Base-by-base conservation (phyloP, 768 basidiomycete genomes). In the Strobilomyces dryophilus region DNA sequence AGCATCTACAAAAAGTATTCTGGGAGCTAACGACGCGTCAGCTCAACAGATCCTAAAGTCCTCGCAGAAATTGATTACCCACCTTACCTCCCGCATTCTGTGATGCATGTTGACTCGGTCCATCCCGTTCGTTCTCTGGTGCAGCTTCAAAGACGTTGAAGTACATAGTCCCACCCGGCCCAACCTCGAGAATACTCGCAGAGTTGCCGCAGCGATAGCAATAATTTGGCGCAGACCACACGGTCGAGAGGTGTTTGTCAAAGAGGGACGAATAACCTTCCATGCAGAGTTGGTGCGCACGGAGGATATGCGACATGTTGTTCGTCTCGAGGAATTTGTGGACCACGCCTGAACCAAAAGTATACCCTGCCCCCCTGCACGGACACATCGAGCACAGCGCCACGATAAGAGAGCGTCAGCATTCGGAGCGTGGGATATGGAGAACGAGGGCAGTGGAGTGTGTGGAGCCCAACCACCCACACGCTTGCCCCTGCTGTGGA, bases 61-160 rank as follows among this genome's bases (percentile, higher is more conserved):
- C 20, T 17, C 5, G 12, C 15, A 41, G 20, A 51, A 2, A 24
- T 21, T n/a, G 17, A 50, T 26, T 1, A 57, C 60, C 40, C 71
- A 89, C 90, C 81, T 88, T 91, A 26, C 82, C 85, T 49, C 79
- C 78, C 43, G 79, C 82, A 65, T 76, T 89, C 66, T 89, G 87
- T 8, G 80, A 78, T 11, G 79, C 79, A 47, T 92, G 29, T 9
- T 29, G 87, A 56, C 66, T 82, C 1, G 93, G 92, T 4, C 92
- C 92, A 62, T 95, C 92, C 44, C 89, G 73, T 63, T 98, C 97
- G 67, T 99, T 99, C 72, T 99, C 97, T 5, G 97, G 97, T 2
- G 97, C 97, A 4, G 97, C 97, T 58, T 95, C 92, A 67, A 99
- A 98, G 34, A 98, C 97, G 62, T 98, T 99, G 71, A 98, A 98